Conservation (phyloP, 345 rosid species). For the Sapria himalayana region DNA sequence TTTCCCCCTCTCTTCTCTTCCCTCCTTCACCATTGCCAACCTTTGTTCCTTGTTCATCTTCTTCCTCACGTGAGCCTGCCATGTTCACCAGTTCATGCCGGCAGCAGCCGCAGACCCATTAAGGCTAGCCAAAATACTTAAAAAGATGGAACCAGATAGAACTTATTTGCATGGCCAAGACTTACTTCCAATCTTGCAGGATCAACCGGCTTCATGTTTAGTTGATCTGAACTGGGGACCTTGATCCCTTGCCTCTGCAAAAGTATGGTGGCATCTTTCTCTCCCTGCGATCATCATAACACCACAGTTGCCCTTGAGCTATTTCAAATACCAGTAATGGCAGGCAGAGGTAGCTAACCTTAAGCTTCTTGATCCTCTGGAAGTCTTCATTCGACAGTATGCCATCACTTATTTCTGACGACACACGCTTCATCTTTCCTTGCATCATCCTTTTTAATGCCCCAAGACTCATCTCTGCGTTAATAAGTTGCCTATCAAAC, state of each 20-base stretch:
- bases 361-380: constrained; percentile 56
- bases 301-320: too few relatives aligned
- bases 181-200: constrained; percentile 83
- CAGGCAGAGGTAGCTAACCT: too few relatives aligned
- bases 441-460: constrained; percentile 66
- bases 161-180: constrained; percentile 5
- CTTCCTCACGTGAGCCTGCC: constrained; percentile 62
- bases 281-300: constrained; percentile 31
- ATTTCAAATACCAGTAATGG: too few relatives aligned
- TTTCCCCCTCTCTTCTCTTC: constrained; percentile 70
- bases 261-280: constrained; percentile 46
- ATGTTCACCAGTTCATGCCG: too few relatives aligned
- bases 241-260: constrained; percentile 66
- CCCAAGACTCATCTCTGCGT: constrained; percentile 72
- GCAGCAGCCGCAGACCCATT: too few relatives aligned
- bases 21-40: constrained; percentile 58
- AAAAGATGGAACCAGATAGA: not conserved
- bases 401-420: constrained; percentile 32
- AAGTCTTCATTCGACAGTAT: constrained; percentile 90
- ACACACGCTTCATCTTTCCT: constrained; percentile 16
- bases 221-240: constrained; percentile 52
- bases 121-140: not conserved
- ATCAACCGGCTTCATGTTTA: constrained; percentile 61
- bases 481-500: constrained; percentile 39
- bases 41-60: constrained; percentile 67